These are phyloP conservation scores for Wickerhamomyces ciferrii DNA, from an alignment of 805 yeast genomes.

Conservation along the genomic window DNA sequence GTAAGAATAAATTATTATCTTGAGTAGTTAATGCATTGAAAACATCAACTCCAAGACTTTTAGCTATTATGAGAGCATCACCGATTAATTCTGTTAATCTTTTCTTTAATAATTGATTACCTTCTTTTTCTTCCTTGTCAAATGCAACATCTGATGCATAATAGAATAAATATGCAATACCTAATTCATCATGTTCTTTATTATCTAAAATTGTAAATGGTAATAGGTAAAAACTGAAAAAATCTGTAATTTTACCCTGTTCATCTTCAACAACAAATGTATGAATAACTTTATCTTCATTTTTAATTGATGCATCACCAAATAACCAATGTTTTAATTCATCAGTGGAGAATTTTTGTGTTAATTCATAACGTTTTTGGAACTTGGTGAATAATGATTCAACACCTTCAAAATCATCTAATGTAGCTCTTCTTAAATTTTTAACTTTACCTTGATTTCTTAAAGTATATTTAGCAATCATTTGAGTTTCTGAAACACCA, in stretches of 20 bases:
- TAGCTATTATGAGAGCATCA: slow-evolving; percentile 76
- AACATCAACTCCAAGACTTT: slow-evolving; percentile 70
- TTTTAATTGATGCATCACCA: slow-evolving; percentile 35
- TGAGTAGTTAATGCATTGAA: slow-evolving; percentile 90
- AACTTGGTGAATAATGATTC: slow-evolving; percentile 52
- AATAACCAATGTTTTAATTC: slow-evolving; percentile 83
- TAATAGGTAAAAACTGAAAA: slow-evolving; percentile 81
- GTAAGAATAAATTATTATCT: slow-evolving; percentile 81
- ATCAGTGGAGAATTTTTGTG: slow-evolving; percentile 61
- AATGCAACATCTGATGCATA: slow-evolving; percentile 73
- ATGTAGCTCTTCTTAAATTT: slow-evolving; percentile 48
- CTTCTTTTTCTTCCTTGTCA: slow-evolving; percentile 31
- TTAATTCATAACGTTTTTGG: slow-evolving; percentile 66
- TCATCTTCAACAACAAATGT: slow-evolving; percentile 68
- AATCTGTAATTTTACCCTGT: slow-evolving; percentile 70
- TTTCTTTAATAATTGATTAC: slow-evolving; percentile 39
- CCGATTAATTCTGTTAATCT: slow-evolving; percentile 58
- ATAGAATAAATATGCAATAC: slow-evolving; percentile 85
- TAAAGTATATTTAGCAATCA: slow-evolving; percentile 64
- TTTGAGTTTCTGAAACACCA: slow-evolving; percentile 59
- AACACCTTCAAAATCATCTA: slow-evolving; percentile 62
- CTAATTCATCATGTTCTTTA: slow-evolving; percentile 57
- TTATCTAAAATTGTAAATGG: slow-evolving; percentile 81
- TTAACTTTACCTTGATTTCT: slow-evolving; percentile 44
- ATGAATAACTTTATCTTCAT: slow-evolving; percentile 51